Base-by-base conservation (phyloP, 73 alveolate genomes). In the Paramecium octaurelia region DNA sequence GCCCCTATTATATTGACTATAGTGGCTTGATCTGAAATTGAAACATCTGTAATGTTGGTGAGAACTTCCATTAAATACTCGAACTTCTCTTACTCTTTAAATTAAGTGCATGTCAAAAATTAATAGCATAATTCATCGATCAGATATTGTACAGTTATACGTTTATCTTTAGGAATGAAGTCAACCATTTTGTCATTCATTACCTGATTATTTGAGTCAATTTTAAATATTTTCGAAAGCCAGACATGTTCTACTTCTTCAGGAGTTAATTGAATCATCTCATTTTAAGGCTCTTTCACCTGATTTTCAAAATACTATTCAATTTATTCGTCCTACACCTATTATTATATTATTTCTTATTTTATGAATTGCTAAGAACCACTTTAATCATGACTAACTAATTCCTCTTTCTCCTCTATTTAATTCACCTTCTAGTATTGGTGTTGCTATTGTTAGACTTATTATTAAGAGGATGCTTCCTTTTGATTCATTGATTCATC, bases 161-260 rank as follows among this genome's bases (percentile, higher is more conserved):
- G 1, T 31, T 27, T 14, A 34, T 64, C 46, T 64, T 11, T 23
- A 6, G 50, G 46, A 34, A 64, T 27, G 27, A 64, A 31, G 27
- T 64, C 84, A 31, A 34, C 46, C 11, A 27, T 64, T 64, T 0
- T 23, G 4, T 64, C 21, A 14, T 31, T 64, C 20, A 64, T 64
- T 27, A 34, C 4, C 24, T 40, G 40, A 40, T 35, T 73, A 34
- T 20, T 3, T 14, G 57, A 8, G 40, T 29, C 58, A 36, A 34
- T 73, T 73, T 40, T 40, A 23, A 73, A 73, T 73, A 21, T 73
- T 11, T 43, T 73, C 14, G 60, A 36, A 20, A 73, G 27, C 87
- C 87, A 73, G 16, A 16, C n/a, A 40, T 73, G 87, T 35, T 73
- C 87, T 4, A 73, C 31, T 36, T 73, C 87, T 18, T 73, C 87